Percentiles rank a stretch among this genome's conserved stretches.
phyloP scores from a whole-genome alignment of 176 grass and related monocot species.

The Secale cereale region DNA sequence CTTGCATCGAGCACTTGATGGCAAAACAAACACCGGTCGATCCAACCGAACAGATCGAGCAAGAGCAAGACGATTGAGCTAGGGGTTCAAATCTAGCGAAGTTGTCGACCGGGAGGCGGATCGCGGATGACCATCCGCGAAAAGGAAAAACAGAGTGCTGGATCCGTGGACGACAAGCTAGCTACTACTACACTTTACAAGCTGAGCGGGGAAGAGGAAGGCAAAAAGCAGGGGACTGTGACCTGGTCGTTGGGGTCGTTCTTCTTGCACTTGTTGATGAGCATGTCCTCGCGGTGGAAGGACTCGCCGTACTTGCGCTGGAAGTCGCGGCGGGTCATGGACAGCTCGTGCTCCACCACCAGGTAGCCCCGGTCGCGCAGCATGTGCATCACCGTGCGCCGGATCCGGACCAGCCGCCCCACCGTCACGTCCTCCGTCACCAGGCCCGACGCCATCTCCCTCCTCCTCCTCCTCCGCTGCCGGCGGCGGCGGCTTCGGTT shows the following conservation, averaged over 20 bases:
- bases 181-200: not conserved
- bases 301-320: slow-evolving; percentile 75
- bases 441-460: slow-evolving; percentile 35
- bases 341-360: slow-evolving; percentile 83
- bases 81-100: not conserved
- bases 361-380: slow-evolving; percentile 85
- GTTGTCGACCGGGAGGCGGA: not conserved
- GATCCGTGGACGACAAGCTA: slow-evolving; percentile 21
- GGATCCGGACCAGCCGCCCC: slow-evolving; percentile 65
- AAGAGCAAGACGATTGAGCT: not conserved
- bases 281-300: slow-evolving; percentile 82
- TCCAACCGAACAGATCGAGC: not conserved
- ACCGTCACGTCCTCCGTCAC: slow-evolving; percentile 48
- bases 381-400: slow-evolving; percentile 96
- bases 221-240: not conserved
- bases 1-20: not conserved
- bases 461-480: not conserved
- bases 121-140: not conserved
- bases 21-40: not conserved
- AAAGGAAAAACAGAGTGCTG: not conserved
- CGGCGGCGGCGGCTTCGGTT: not conserved
- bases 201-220: slow-evolving; percentile 7
- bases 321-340: slow-evolving; percentile 67
- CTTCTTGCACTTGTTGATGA: slow-evolving; percentile 92
- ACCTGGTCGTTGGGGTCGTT: slow-evolving; percentile 79